Base-by-base conservation (phyloP, 2,329 filamentous ascomycete species). In the Monosporascus sp. region DNA sequence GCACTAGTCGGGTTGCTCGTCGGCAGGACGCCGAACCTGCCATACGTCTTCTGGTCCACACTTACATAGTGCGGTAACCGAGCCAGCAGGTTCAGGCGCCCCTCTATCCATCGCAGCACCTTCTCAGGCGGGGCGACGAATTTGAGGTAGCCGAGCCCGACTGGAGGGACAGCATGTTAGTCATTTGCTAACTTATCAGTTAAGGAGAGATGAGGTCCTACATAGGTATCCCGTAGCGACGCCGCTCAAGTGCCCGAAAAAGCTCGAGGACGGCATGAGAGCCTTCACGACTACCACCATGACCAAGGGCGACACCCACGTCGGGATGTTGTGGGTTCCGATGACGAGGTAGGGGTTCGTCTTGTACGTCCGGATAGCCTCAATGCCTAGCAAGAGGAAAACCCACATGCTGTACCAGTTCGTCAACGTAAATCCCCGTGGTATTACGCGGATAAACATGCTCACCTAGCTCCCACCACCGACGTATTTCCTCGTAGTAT, bases 31-130 rank as follows among this genome's bases (percentile, higher is more conserved):
- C 93, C 93, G 63, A 96, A 97, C 50, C 93, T 81, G 7, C 93
- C 93, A 65, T 93, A 96, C 6, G 90, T 96, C 78, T 96, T 97
- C 71, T 96, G 92, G 65, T 97, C 93, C 17, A 97, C 86, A 52
- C 89, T 95, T 47, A 97, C 88, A 65, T 96, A 97, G 71, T 96
- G 90, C 45, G 93, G 93, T 25, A 97, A 73, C 54, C 90, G 80
- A 20, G 85, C 89, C 22, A 96, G 77, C 9, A 97, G 78, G 65
- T 96, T 94, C 54, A 97, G 74, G 68, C 93, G 95, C 18, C 82
- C 83, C 72, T 99, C 94, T 51, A 97, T 80, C 85, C 88, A 97
- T 59, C 91, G 82, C 52, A 97, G 76, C 27, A 88, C 81, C 80
- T 88, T 89, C 72, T 97, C 94, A 2, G 90, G 92, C 22, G 94